phyloP scores from a whole-genome alignment of 192 early-diverging fungal genomes.

The Entrophospora sp. region DNA sequence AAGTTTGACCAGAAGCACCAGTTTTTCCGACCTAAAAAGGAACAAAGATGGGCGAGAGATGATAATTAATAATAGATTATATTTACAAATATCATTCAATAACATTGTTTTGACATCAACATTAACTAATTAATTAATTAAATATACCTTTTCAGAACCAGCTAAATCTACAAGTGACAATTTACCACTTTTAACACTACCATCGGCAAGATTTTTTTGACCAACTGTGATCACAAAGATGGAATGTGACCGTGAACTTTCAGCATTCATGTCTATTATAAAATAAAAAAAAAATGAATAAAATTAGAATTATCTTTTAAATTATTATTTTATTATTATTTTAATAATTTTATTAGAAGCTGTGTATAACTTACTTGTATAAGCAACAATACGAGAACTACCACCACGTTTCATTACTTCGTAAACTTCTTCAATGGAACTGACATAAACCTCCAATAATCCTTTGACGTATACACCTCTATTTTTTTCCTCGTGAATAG shows the following conservation, averaged over 20 bases:
- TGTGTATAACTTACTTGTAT: slow-evolving; percentile 77
- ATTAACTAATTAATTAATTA: not conserved
- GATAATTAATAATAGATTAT: not conserved
- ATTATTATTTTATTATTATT: not conserved
- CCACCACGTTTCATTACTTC: slow-evolving; percentile 95
- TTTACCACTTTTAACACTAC: slow-evolving; percentile 84
- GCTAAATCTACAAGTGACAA: slow-evolving; percentile 97
- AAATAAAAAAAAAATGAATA: slow-evolving; percentile 8
- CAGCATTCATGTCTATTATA: slow-evolving; percentile 98
- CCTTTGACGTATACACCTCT: slow-evolving; percentile 99
- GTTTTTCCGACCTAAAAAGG: slow-evolving; percentile 83
- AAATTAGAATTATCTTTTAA: not conserved
- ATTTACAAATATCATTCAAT: not conserved
- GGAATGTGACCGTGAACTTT: slow-evolving; percentile 95
- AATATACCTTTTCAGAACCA: slow-evolving; percentile 86
- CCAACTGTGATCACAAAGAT: slow-evolving; percentile 96
- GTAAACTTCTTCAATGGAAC: slow-evolving; percentile 89
- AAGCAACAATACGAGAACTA: slow-evolving; percentile 76
- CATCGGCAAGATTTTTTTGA: slow-evolving; percentile 86
- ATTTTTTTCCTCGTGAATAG: slow-evolving; percentile 94
- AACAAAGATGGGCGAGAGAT: too few relatives aligned
- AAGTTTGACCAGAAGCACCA: slow-evolving; percentile 93
- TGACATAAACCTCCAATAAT: slow-evolving; percentile 93
- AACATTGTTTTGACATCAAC: not conserved
- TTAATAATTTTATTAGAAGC: not conserved